Evolutionary conservation across 192 early-diverging fungal species (phyloP), one percentile per base, ranked within the genome.

Genomic region (Ramicandelaber brevisporus): DNA sequence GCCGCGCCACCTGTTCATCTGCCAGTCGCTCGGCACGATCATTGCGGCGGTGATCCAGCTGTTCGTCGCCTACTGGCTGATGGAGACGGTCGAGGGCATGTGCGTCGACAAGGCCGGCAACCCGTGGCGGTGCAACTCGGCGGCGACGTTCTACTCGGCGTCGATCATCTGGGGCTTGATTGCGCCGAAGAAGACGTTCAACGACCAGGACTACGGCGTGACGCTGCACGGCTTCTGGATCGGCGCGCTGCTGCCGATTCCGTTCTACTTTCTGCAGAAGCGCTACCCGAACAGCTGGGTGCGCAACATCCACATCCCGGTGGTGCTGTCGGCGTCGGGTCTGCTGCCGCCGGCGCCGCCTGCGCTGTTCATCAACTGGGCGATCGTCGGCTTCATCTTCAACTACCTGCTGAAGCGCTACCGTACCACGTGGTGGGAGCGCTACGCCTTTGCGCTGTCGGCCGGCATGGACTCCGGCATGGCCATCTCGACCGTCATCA

Each of bases 371-470:
- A 40, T 48, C 25, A 51, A 38, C 35, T 57, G 54, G 50, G 49
- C 48, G 20, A 21, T 41, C 12, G 20, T 59, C 14, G 50, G 55
- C 8, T 67, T 58, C 31, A 26, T 74, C 16, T 64, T 57, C 34
- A 46, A 65, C 37, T 65, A 46, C 26, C 41, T 34, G 13, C 9
- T 69, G 4, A 53, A 58, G 46, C 49, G 56, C 25, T 52, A 64
- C 36, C 34, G 40, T 31, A 45, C 57, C 20, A 25, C 38, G 3
- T 66, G 65, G 65, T 70, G 67, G 61, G 27, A 36, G 16, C 61
- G 60, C 38, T 76, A 73, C 48, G 70, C 67, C 46, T 77, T 68
- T 41, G 53, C 73, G 11, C 43, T 69, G 11, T 66, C 63, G 12
- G 64, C 65, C 21, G 66, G 38, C 14, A 40, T 57, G 31, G 70